Evolutionary conservation across 2,329 filamentous ascomycete genomes (phyloP), one percentile per base, ranked within the genome.

Genomic region (Penicillium sclerotiorum): DNA sequence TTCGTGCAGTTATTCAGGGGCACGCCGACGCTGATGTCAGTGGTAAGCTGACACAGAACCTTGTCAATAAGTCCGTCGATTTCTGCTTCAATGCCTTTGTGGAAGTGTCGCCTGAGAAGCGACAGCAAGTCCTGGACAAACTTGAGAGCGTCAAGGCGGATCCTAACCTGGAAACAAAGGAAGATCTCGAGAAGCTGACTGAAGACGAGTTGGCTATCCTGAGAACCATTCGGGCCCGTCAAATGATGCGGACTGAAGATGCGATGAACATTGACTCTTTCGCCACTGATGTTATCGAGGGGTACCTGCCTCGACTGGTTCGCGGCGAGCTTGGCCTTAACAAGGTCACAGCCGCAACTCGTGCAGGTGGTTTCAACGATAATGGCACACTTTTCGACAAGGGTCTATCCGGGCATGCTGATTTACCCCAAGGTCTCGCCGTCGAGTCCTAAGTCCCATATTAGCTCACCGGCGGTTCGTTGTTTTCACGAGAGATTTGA

Each of bases 241-340:
- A 63, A 40, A 66, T 66, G 60, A 43, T 72, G 49, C 63, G 65
- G 9, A 28, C 9, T 9, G 65, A 68, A 46, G 66, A 71, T 44
- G 0, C 25, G 13, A 44, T 71, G 40, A 63, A 67, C 50, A 65
- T 72, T 8, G 65, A 71, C 37, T 66, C 53, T 55, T 71, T 72
- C 50, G 51, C 41, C 6, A 38, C 51, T 21, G 69, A 72, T 39
- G 52, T 49, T 4, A 60, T 69, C 33, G 55, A 60, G n/a, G 65
- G 66, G 1, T 47, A 54, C 17, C 61, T 39, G 11, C 43, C 41
- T 30, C 17, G 44, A 21, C 13, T 52, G 18, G 23, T 40, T 23
- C 32, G 27, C 2, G 49, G 49, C 9, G 15, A 41, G 12, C 25
- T 52, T 21, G 30, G 93, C 73, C 73, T 94, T 28, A 13, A 28